Percentiles rank a stretch among this genome's conserved stretches.
These are phyloP conservation scores for Lactarius hatsudake DNA, from an alignment of 768 basidiomycete species.

Conservation along the genomic window DNA sequence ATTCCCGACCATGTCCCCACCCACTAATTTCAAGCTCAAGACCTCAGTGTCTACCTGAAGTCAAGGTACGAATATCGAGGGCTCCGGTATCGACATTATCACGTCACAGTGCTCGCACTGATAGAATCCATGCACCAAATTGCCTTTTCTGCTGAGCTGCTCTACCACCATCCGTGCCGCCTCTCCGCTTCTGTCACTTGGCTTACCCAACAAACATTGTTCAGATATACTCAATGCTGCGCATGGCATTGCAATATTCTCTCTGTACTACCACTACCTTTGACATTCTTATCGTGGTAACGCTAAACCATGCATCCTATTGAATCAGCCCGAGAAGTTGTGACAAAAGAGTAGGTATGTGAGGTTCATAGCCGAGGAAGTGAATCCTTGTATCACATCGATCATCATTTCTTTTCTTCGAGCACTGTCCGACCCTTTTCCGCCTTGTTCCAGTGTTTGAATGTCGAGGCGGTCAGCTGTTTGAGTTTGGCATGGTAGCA, in stretches of 20 bases:
- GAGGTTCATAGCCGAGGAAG: not conserved
- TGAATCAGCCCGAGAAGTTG: not conserved
- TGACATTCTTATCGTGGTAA: not conserved
- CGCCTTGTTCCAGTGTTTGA: too few relatives aligned
- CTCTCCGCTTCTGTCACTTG: not conserved
- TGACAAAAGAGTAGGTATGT: not conserved
- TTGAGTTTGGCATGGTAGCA: not conserved
- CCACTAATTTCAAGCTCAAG: slow-evolving; percentile 24
- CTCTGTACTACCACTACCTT: too few relatives aligned
- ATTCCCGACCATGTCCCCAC: slow-evolving; percentile 22
- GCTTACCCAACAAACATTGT: not conserved
- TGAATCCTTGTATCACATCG: slow-evolving; percentile 15
- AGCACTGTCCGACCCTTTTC: not conserved
- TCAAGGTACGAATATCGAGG: slow-evolving; percentile 29
- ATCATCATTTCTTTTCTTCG: slow-evolving; percentile 10
- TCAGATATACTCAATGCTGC: slow-evolving; percentile 2
- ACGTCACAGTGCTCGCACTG: slow-evolving; percentile 63
- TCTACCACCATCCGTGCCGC: not conserved
- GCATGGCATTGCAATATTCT: slow-evolving; percentile 17
- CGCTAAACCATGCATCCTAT: slow-evolving; percentile 1
- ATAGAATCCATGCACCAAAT: slow-evolving; percentile 43
- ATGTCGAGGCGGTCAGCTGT: not conserved
- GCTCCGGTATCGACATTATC: slow-evolving; percentile 40
- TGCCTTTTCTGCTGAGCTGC: slow-evolving; percentile 51
- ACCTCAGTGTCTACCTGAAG: not conserved